Evolutionary conservation across 2,329 filamentous ascomycete genomes (phyloP), one percentile per base, ranked within the genome.

Genomic region (Neonectria faginata): DNA sequence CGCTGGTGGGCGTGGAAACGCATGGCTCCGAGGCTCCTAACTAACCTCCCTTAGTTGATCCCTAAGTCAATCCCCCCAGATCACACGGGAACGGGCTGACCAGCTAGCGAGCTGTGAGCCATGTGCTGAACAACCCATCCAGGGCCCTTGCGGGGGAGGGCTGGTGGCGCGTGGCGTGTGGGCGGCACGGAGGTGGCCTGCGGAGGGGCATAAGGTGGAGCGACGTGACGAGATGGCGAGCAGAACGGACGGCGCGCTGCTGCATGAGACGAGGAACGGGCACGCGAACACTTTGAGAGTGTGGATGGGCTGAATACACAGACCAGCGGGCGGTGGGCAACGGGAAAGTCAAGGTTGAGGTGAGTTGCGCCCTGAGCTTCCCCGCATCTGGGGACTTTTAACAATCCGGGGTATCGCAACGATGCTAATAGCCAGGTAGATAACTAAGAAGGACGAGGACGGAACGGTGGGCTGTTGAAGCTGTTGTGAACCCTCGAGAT

Each of bases 341-440:
- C 22, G 22, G 22, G 22, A 22, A 3, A 22, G 22, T 3, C 22
- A 22, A 22, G 22, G 48, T 33, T 51, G 48, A 39, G 39, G 16
- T 42, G 39, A 57, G 41, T 50, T 59, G 57, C 60, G 54, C 53
- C 59, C 57, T 20, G 39, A 51, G 47, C 51, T 70, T 64, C 64
- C 62, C 66, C 66, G 54, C 62, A 64, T 64, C 62, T 44, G 57
- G 62, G 57, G 41, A 65, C 51, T 36, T 36, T 62, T 52, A 66
- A 69, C 59, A 70, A 69, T 71, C 71, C 52, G 71, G 68, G 71
- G 70, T 73, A 62, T 61, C 16, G 22, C 45, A 39, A 47, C 10
- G 27, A 48, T 41, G 45, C 41, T 52, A 36, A 50, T 47, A 57
- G 62, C 47, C 48, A 56, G 51, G 57, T 45, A 39, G 14, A 52